phyloP scores from a whole-genome alignment of 75 land plant genomes.

The Sequoia sempervirens region DNA sequence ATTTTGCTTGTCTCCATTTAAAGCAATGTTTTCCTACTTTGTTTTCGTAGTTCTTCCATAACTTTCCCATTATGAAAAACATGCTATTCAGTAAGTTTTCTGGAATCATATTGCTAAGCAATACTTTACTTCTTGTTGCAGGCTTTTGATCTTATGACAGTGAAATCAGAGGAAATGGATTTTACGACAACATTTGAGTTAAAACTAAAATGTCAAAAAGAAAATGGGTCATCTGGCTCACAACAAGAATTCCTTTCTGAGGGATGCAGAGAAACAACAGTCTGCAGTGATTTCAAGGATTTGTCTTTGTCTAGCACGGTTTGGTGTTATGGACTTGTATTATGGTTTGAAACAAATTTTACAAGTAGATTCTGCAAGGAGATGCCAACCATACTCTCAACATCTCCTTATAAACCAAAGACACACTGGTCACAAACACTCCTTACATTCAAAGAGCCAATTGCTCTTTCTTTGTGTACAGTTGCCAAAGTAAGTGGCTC shows the following conservation, averaged over 20 bases:
- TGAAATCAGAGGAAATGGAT: constrained; percentile 71
- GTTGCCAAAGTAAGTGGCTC: constrained; percentile 14
- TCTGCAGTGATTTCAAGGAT: constrained; percentile 2
- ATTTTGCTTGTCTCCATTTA: not conserved
- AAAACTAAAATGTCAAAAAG: constrained; percentile 22
- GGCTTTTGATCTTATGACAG: constrained; percentile 75
- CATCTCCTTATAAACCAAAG: constrained; percentile 75
- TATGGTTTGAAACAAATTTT: constrained; percentile 96
- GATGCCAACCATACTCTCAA: constrained; percentile 53
- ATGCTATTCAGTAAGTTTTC: not conserved
- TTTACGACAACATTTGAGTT: constrained; percentile 66
- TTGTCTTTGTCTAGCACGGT: constrained; percentile 8
- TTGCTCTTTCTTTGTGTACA: constrained; percentile 36
- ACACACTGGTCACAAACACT: constrained; percentile 98
- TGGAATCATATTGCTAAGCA: constrained; percentile 1
- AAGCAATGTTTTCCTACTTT: not conserved
- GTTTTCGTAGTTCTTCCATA: not conserved
- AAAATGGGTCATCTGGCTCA: not conserved
- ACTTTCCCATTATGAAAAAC: not conserved
- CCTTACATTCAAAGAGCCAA: constrained; percentile 80
- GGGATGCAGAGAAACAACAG: not conserved
- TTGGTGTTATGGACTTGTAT: constrained; percentile 81
- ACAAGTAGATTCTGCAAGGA: constrained; percentile 84
- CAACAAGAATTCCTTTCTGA: not conserved
- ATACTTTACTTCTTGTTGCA: constrained; percentile 15